These are phyloP conservation scores for Litchi chinensis DNA, from an alignment of 345 rosid genomes.

Conservation along the genomic window DNA sequence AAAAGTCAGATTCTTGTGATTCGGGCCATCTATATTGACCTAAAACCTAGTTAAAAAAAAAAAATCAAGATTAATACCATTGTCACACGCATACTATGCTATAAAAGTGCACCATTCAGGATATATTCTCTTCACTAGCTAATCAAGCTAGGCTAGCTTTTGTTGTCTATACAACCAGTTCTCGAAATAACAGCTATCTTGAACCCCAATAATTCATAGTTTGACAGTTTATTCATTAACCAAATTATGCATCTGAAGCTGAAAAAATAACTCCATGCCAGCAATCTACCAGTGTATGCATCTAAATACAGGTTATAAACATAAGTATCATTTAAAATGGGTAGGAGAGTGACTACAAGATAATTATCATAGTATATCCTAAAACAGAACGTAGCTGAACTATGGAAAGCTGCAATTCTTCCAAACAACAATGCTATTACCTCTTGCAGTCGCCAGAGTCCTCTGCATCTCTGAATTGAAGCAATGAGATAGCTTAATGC, in stretches of 20 bases:
- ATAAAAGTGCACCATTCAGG: constrained; percentile 9
- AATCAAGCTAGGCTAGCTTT: not conserved
- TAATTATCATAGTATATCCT: not conserved
- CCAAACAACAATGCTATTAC: constrained; percentile 33
- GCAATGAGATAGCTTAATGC: constrained; percentile 69
- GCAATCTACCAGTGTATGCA: not conserved
- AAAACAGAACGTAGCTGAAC: not conserved
- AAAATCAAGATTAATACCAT: not conserved
- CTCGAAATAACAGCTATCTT: not conserved
- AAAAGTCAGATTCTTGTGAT: constrained; percentile 71
- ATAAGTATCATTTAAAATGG: not conserved
- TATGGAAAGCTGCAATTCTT: constrained; percentile 10
- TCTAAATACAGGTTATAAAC: constrained; percentile 2
- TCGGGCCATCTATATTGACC: constrained; percentile 86
- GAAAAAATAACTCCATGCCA: not conserved
- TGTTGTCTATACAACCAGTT: not conserved
- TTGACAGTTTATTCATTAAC: not conserved
- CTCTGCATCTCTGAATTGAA: constrained; percentile 75
- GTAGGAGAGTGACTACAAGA: not conserved
- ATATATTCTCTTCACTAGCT: not conserved
- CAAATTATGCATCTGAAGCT: not conserved
- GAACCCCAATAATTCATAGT: not conserved
- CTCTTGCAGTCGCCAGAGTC: constrained; percentile 89
- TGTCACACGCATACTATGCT: not conserved
- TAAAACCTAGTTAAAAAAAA: constrained; percentile 52